A percentile compares a stretch with the other conserved stretches of the same genome.
Conservation (phyloP, 306 rosid species). For the Cucumis cinereus region DNA sequence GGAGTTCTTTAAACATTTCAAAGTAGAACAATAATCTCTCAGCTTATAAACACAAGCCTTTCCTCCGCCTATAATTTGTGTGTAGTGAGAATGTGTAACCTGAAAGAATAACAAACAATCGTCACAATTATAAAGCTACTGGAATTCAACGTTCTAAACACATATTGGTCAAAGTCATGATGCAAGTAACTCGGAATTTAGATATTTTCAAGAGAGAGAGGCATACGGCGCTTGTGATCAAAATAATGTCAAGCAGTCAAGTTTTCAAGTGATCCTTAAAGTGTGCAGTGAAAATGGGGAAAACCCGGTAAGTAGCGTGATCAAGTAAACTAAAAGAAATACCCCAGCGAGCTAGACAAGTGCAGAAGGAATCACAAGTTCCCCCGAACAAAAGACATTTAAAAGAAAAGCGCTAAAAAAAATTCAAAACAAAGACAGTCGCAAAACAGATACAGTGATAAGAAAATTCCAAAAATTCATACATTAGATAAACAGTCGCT, state of each 20-base stretch:
- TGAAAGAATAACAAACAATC: conserved; percentile 11
- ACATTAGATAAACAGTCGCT: conserved; percentile 33
- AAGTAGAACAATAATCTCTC: conserved; percentile 32
- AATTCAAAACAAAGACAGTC: neutral
- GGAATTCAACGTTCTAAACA: neutral
- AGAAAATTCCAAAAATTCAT: conserved; percentile 8
- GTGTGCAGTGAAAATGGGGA: neutral
- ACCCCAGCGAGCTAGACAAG: neutral
- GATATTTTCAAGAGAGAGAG: neutral
- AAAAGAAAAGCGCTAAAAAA: neutral
- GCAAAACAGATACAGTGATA: neutral
- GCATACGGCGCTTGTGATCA: too few species aligned
- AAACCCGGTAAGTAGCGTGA: neutral
- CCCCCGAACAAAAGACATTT: neutral
- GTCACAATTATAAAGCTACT: neutral
- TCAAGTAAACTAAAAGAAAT: neutral
- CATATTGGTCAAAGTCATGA: neutral
- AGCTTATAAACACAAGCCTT: conserved; percentile 58
- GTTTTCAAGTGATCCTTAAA: neutral
- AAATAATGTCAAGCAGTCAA: neutral
- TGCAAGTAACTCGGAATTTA: neutral
- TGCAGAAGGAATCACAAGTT: neutral
- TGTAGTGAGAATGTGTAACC: conserved; percentile 66
- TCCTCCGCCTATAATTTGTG: conserved; percentile 54
- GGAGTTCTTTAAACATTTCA: conserved; percentile 43